A percentile compares a stretch with the other conserved stretches of the same genome.
phyloP scores from a whole-genome alignment of 371 early-diverging fungal genomes.

The Actinomortierella wolfii region DNA sequence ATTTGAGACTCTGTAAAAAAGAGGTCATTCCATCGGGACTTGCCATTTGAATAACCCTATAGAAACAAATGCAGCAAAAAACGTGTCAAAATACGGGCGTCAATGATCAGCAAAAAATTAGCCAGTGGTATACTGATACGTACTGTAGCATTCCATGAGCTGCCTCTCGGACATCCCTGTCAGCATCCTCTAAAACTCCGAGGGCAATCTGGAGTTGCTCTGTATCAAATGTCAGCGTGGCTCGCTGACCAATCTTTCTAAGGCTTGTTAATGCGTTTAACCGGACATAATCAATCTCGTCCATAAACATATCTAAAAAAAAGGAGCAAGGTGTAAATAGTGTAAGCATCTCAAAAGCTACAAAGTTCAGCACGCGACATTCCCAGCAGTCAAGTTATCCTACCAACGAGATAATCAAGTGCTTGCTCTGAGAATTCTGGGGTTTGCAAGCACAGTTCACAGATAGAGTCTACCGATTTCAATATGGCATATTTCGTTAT shows the following conservation, averaged over 20 bases:
- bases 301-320: conserved; percentile 88
- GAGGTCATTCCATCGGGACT: conserved; percentile 41
- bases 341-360: background rate
- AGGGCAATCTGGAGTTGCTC: conserved; percentile 78
- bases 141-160: conserved; percentile 73
- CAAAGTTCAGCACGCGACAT: no score
- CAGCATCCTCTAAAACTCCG: conserved; percentile 79
- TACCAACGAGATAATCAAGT: conserved; percentile 77
- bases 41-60: conserved; percentile 54
- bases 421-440: conserved; percentile 68
- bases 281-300: conserved; percentile 84
- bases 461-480: conserved; percentile 69
- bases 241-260: conserved; percentile 64
- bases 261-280: conserved; percentile 80
- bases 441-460: conserved; percentile 70
- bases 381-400: conserved; percentile 6
- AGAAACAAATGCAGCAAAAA: no score
- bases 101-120: no score
- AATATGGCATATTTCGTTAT: background rate
- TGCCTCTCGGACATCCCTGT: conserved; percentile 63
- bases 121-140: conserved; percentile 9
- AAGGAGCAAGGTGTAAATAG: background rate
- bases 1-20: conserved; percentile 58
- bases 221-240: conserved; percentile 65
- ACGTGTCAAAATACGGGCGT: no score